phyloP scores from a whole-genome alignment of 257 asterid genomes.

The Avicennia marina region DNA sequence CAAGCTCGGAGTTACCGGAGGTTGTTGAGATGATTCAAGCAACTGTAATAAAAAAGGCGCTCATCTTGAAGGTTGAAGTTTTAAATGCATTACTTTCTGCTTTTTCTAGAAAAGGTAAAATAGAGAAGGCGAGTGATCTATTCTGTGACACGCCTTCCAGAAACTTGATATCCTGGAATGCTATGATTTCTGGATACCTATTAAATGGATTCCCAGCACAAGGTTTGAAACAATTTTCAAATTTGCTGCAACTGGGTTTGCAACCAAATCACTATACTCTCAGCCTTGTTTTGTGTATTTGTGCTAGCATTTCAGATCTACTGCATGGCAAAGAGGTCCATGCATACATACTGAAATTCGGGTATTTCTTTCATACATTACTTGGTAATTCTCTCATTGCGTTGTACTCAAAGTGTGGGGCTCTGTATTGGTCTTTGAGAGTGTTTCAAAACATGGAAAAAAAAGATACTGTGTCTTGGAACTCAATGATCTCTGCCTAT shows the following conservation, averaged over 20 bases:
- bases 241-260: conserved; percentile 27
- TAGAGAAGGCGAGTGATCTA: conserved; percentile 41
- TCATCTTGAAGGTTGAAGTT: conserved; percentile 56
- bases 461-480: conserved; percentile 72
- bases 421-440: conserved; percentile 42
- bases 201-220: conserved; percentile 45
- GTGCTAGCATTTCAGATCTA: conserved; percentile 54
- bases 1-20: conserved; percentile 38
- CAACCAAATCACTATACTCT: conserved; percentile 68
- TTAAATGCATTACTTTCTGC: conserved; percentile 73
- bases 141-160: conserved; percentile 41
- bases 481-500: conserved; percentile 69
- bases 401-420: conserved; percentile 69
- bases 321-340: conserved; percentile 67
- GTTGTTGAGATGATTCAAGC: conserved; percentile 62
- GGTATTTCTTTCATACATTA: conserved; percentile 44
- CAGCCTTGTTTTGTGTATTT: conserved; percentile 64
- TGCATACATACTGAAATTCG: conserved; percentile 36
- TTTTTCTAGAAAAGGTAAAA: conserved; percentile 42
- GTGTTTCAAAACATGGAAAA: conserved; percentile 46
- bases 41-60: conserved; percentile 46
- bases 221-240: conserved; percentile 47
- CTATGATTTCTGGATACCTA: conserved; percentile 64
- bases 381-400: conserved; percentile 68
- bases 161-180: conserved; percentile 86